Percentiles rank a stretch among this genome's conserved stretches.
These are phyloP conservation scores for Mycena pura DNA, from an alignment of 768 basidiomycete genomes.

Conservation along the genomic window DNA sequence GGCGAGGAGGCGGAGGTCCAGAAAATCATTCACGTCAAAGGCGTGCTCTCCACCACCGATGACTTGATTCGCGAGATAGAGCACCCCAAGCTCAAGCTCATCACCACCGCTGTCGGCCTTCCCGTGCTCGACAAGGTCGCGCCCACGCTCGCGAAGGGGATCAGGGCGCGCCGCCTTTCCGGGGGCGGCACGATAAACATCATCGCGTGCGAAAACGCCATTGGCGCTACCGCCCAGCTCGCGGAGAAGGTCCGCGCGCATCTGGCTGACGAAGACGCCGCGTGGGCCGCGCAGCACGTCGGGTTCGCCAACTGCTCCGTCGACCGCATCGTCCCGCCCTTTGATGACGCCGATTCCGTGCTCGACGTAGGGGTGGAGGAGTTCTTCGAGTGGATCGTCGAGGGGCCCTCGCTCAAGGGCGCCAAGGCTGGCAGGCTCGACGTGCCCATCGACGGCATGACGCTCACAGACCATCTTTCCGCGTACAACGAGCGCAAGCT, in stretches of 20 bases:
- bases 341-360: constrained; percentile 23
- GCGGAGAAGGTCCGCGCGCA: constrained; percentile 35
- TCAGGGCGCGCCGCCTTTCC: constrained; percentile 34
- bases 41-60: constrained; percentile 24
- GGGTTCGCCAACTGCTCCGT: constrained; percentile 51
- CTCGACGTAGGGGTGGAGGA: constrained; percentile 49
- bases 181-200: constrained; percentile 37
- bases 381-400: constrained; percentile 50
- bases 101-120: constrained; percentile 48
- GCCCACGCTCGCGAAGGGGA: constrained; percentile 39
- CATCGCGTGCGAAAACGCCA: constrained; percentile 50
- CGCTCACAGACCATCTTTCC: constrained; percentile 38
- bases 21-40: constrained; percentile 19
- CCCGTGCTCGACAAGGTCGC: constrained; percentile 42
- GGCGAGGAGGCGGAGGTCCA: constrained; percentile 2
- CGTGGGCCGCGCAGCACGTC: constrained; percentile 36
- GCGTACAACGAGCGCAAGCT: constrained; percentile 50
- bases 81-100: constrained; percentile 30
- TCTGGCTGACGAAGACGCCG: constrained; percentile 35
- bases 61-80: constrained; percentile 21
- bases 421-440: constrained; percentile 32
- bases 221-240: constrained; percentile 41
- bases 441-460: constrained; percentile 32
- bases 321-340: constrained; percentile 44
- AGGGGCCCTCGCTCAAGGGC: constrained; percentile 36